Conservation (phyloP, 1,284 basidiomycete species). For the Ustilago esculenta region DNA sequence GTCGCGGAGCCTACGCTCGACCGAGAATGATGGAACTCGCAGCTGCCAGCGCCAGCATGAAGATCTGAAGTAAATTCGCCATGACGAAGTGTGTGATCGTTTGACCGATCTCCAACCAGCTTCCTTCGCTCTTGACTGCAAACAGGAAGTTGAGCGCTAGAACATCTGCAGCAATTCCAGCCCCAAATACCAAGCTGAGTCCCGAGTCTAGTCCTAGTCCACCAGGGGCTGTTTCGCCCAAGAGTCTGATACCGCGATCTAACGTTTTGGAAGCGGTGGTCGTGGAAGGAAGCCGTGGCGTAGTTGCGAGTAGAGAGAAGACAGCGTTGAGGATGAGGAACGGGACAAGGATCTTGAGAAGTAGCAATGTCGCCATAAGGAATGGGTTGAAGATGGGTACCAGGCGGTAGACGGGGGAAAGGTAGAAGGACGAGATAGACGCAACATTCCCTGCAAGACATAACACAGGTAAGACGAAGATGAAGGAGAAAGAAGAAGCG, state of each 20-base stretch:
- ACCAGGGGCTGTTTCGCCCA: slow-evolving; percentile 42
- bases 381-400: slow-evolving; percentile 88
- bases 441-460: slow-evolving; percentile 73
- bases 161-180: slow-evolving; percentile 58
- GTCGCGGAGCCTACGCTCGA: not conserved
- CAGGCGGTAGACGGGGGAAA: slow-evolving; percentile 87
- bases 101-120: slow-evolving; percentile 89
- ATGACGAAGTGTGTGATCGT: slow-evolving; percentile 89
- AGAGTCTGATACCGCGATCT: slow-evolving; percentile 40
- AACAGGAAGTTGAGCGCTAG: slow-evolving; percentile 82
- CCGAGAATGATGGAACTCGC: slow-evolving; percentile 36
- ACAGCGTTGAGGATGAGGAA: slow-evolving; percentile 79
- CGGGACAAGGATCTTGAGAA: slow-evolving; percentile 72
- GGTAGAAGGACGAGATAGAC: slow-evolving; percentile 87
- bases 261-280: slow-evolving; percentile 4
- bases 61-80: slow-evolving; percentile 79
- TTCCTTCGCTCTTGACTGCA: slow-evolving; percentile 82
- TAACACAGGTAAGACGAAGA: too few species aligned
- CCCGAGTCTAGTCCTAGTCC: slow-evolving; percentile 49
- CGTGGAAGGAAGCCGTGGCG: slow-evolving; percentile 4
- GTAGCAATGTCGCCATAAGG: slow-evolving; percentile 74
- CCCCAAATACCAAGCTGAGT: slow-evolving; percentile 51
- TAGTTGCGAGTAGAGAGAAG: slow-evolving; percentile 36
- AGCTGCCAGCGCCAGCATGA: slow-evolving; percentile 69
- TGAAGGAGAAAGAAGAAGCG: too few species aligned